Evolutionary conservation across 169 alveolate genomes (phyloP).

Genomic region (Plasmodium reichenowi): DNA sequence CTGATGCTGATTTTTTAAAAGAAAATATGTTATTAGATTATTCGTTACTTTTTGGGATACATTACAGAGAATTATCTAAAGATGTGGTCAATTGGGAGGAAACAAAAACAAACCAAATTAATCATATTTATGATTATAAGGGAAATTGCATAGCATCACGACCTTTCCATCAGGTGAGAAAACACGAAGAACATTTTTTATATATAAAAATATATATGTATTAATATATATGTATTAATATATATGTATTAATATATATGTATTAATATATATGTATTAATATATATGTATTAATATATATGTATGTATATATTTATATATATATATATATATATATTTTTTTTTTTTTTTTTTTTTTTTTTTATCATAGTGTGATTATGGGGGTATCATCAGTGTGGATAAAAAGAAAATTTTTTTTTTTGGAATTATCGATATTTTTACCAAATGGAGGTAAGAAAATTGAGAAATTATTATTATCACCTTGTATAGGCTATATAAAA

Average conservation of each 20-base stretch:
- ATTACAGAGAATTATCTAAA: slow-evolving; percentile 78
- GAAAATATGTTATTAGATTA: slow-evolving; percentile 91
- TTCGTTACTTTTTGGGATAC: slow-evolving; percentile 93
- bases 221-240: neutral
- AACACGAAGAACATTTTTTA: neutral
- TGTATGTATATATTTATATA: neutral
- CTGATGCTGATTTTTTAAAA: slow-evolving; percentile 89
- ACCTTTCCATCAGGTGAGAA: slow-evolving; percentile 54
- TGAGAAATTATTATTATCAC: neutral
- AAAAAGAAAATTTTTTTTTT: slow-evolving; percentile 78
- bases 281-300: neutral
- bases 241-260: neutral
- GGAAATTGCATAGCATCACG: slow-evolving; percentile 35
- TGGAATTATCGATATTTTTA: slow-evolving; percentile 84
- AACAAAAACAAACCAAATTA: slow-evolving; percentile 44
- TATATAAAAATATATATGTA: neutral
- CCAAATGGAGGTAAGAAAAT: slow-evolving; percentile 78
- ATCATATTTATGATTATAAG: slow-evolving; percentile 31
- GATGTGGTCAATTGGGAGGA: slow-evolving; percentile 81
- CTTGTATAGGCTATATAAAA: neutral
- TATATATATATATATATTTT: neutral
- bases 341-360: neutral
- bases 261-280: neutral
- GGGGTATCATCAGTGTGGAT: slow-evolving; percentile 62
- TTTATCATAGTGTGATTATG: slow-evolving; percentile 25